These are phyloP conservation scores for Daldinia vernicosa DNA, from an alignment of 495 filamentous ascomycete genomes.

Conservation along the genomic window DNA sequence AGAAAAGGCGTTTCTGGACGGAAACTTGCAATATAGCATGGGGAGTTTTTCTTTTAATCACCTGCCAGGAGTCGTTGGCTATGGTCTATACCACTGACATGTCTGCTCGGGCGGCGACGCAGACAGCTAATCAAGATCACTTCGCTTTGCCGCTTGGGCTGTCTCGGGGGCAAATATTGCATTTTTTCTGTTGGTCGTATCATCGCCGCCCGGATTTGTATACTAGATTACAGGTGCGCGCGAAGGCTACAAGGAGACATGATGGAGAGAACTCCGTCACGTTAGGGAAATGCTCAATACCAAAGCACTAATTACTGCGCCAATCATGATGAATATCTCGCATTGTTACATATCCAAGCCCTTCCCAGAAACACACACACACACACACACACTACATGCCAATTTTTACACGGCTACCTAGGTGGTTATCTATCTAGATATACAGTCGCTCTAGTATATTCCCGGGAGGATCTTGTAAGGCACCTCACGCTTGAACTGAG, in stretches of 20 bases:
- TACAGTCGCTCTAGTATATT: constrained; percentile 34
- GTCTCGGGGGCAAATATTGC: not conserved
- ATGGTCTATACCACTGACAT: constrained; percentile 39
- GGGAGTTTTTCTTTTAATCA: constrained; percentile 12
- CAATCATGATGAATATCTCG: not conserved
- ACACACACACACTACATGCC: not conserved
- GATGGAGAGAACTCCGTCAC: not conserved
- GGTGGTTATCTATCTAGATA: not conserved
- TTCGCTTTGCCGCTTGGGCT: constrained; percentile 1
- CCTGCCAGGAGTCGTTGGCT: constrained; percentile 39
- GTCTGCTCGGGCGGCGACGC: constrained; percentile 8
- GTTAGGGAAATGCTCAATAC: not conserved
- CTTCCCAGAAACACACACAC: not conserved
- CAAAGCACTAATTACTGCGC: constrained; percentile 5
- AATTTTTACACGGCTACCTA: not conserved
- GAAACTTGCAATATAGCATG: constrained; percentile 25
- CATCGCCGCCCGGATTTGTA: constrained; percentile 19
- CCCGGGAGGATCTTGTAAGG: constrained; percentile 57
- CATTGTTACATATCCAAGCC: not conserved
- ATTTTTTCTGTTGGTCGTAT: constrained; percentile 6
- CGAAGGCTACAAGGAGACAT: not conserved
- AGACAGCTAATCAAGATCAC: constrained; percentile 17
- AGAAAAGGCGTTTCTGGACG: constrained; percentile 32
- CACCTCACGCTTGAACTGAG: constrained; percentile 55
- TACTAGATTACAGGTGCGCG: constrained; percentile 37